phyloP scores from a whole-genome alignment of 441 rosid genomes.

The Omphalea diandra region DNA sequence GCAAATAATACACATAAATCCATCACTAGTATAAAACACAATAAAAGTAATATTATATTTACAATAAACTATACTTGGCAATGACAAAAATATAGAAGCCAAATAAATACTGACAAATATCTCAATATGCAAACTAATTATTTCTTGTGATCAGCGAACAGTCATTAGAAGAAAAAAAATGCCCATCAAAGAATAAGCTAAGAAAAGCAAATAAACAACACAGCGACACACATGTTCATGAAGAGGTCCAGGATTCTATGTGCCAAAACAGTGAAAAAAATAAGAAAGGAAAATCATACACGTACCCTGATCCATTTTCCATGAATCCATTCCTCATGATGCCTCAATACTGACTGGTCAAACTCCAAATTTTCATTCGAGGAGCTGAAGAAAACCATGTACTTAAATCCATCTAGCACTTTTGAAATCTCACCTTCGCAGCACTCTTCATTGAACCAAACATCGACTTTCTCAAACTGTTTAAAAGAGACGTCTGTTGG shows the following conservation, averaged over 20 bases:
- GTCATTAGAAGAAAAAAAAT: background rate
- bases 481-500: constrained; percentile 34
- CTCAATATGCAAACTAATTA: background rate
- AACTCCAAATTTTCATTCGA: constrained; percentile 46
- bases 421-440: constrained; percentile 62
- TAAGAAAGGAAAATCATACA: background rate
- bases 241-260: constrained; percentile 36
- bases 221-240: constrained; percentile 19
- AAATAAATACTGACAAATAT: background rate
- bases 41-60: background rate
- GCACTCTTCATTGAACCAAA: constrained; percentile 78
- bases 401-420: constrained; percentile 42
- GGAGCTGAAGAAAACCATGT: constrained; percentile 42
- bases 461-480: constrained; percentile 59
- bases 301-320: constrained; percentile 59
- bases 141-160: background rate
- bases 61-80: background rate
- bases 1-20: background rate
- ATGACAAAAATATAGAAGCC: background rate
- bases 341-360: constrained; percentile 49
- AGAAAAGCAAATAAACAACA: background rate
- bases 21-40: background rate
- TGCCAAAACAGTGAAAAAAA: background rate
- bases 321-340: constrained; percentile 60
- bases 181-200: background rate